A percentile compares a stretch with the other conserved stretches of the same genome.
phyloP scores from a whole-genome alignment of 768 basidiomycete genomes.

The Guyanaporus albipodus region DNA sequence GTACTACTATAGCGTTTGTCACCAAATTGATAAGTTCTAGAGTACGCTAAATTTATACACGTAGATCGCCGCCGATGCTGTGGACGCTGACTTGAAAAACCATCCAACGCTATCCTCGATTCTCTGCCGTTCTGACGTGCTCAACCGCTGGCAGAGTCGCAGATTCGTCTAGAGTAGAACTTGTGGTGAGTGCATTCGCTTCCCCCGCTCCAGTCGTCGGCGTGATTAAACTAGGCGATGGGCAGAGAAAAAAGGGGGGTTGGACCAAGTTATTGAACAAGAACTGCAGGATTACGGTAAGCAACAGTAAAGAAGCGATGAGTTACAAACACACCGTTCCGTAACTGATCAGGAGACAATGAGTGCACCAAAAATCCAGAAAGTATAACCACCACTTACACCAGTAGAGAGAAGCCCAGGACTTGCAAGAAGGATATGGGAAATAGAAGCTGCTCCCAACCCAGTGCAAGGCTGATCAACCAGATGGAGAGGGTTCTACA shows the following conservation, averaged over 20 bases:
- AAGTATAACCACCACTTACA: constrained; percentile 53
- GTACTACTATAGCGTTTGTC: not conserved
- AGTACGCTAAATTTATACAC: constrained; percentile 1
- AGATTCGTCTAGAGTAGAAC: constrained; percentile 63
- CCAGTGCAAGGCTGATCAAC: constrained; percentile 82
- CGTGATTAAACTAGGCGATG: constrained; percentile 32
- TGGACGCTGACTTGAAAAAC: not conserved
- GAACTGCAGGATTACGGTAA: constrained; percentile 47
- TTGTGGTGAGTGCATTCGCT: constrained; percentile 45
- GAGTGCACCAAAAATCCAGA: constrained; percentile 5
- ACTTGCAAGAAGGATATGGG: constrained; percentile 83
- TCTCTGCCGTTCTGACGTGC: constrained; percentile 22
- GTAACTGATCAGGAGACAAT: constrained; percentile 47
- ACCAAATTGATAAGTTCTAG: not conserved
- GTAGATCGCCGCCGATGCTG: not conserved
- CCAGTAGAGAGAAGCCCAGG: constrained; percentile 79
- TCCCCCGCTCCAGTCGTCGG: constrained; percentile 51
- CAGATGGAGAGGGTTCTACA: constrained; percentile 96
- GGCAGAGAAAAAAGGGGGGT: constrained; percentile 56
- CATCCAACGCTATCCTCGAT: constrained; percentile 1
- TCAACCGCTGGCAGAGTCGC: constrained; percentile 69
- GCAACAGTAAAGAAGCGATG: constrained; percentile 3
- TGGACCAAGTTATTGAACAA: constrained; percentile 84
- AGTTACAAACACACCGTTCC: constrained; percentile 59
- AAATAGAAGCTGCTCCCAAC: constrained; percentile 85